Evolutionary conservation across 768 basidiomycete genomes (phyloP).

Genomic region (Lentinus tigrinus): DNA sequence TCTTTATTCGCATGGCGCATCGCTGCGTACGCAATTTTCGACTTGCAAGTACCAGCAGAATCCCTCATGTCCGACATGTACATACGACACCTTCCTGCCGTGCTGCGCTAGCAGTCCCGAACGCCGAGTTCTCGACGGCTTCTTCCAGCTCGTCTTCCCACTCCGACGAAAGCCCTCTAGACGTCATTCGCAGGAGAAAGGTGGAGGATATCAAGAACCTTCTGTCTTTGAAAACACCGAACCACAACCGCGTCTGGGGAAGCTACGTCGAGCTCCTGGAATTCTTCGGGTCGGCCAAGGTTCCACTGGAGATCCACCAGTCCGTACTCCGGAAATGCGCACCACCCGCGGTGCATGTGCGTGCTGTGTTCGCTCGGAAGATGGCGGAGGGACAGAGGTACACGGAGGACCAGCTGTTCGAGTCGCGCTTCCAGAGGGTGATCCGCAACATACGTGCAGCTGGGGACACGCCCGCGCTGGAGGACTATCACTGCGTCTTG

Average conservation of each 20-base stretch:
- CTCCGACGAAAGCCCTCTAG: not conserved
- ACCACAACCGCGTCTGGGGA: conserved; percentile 46
- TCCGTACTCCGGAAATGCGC: conserved; percentile 68
- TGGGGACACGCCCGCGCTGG: conserved; percentile 43
- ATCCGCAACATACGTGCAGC: conserved; percentile 67
- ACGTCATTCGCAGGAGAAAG: not conserved
- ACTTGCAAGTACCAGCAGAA: conserved; percentile 8
- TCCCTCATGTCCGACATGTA: conserved; percentile 5
- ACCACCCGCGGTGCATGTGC: conserved; percentile 44
- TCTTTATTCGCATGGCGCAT: conserved; percentile 13
- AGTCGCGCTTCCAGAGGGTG: conserved; percentile 64
- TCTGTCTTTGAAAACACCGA: not conserved
- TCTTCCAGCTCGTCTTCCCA: not conserved
- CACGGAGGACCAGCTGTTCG: conserved; percentile 51
- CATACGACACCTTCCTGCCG: conserved; percentile 2
- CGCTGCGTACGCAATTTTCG: conserved; percentile 15
- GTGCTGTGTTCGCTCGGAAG: conserved; percentile 41
- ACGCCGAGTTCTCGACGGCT: not conserved
- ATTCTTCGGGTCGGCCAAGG: conserved; percentile 42
- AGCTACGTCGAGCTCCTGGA: conserved; percentile 59
- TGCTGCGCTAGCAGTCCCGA: conserved; percentile 6
- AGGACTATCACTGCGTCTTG: conserved; percentile 76
- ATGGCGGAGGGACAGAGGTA: conserved; percentile 32
- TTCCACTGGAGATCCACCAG: conserved; percentile 69
- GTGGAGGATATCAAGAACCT: not conserved